phyloP scores from a whole-genome alignment of 2,329 filamentous ascomycete species.

The Pseudocercospora fijiensis region DNA sequence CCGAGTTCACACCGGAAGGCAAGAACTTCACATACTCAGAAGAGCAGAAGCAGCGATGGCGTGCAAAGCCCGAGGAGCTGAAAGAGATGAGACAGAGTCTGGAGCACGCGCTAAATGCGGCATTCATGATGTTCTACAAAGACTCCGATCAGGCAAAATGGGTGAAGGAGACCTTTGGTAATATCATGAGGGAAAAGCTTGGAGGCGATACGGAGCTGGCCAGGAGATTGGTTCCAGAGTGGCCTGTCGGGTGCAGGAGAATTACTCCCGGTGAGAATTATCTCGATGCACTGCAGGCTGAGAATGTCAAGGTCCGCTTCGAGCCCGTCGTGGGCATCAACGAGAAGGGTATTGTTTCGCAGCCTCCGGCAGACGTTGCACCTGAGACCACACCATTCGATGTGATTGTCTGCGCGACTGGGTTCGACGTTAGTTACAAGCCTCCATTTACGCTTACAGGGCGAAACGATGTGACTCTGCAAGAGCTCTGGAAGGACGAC shows the following conservation, averaged over 20 bases:
- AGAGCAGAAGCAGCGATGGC: constrained; percentile 15
- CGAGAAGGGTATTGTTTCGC: constrained; percentile 12
- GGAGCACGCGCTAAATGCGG: constrained; percentile 16
- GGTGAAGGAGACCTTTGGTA: constrained; percentile 5
- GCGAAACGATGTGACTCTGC: constrained; percentile 35
- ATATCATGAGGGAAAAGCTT: constrained; percentile 13
- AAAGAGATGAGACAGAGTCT: constrained; percentile 15
- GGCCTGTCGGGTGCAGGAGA: constrained; percentile 19
- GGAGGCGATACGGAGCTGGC: constrained; percentile 14
- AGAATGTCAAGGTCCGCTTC: constrained; percentile 16
- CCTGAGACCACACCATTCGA: constrained; percentile 38
- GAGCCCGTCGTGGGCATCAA: constrained; percentile 16
- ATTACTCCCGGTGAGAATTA: constrained; percentile 19
- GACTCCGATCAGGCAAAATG: constrained; percentile 4
- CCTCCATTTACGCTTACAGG: constrained; percentile 39
- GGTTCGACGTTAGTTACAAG: constrained; percentile 40
- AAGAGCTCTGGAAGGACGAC: constrained; percentile 26
- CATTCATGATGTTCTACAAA: constrained; percentile 15
- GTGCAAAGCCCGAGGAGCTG: constrained; percentile 15
- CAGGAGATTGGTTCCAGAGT: constrained; percentile 18
- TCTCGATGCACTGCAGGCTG: constrained; percentile 15
- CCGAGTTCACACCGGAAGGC: constrained; percentile 11
- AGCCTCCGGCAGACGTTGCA: constrained; percentile 10
- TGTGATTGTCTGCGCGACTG: constrained; percentile 49
- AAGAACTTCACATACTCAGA: constrained; percentile 15